These are phyloP conservation scores for Suillus subalutaceus DNA, from an alignment of 768 basidiomycete genomes.

Conservation along the genomic window DNA sequence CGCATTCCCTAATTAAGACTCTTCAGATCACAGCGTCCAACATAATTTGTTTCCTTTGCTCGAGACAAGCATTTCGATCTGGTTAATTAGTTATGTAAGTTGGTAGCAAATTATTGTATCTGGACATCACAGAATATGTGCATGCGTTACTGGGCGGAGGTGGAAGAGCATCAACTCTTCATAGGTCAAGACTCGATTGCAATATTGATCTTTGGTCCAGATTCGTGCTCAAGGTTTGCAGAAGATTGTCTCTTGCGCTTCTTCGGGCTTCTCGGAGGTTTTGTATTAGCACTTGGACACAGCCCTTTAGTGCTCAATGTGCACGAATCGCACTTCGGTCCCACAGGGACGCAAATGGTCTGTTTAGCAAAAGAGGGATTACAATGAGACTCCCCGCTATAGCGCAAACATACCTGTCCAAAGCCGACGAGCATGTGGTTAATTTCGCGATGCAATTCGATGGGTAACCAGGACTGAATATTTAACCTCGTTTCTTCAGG, in stretches of 20 bases:
- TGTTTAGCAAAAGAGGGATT: conserved; percentile 26
- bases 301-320: conserved; percentile 54
- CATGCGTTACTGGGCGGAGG: too few species aligned
- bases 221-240: conserved; percentile 5
- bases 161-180: not conserved
- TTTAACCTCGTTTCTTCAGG: conserved; percentile 88
- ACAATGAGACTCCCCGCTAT: not conserved
- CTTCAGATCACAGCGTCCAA: not conserved
- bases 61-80: not conserved
- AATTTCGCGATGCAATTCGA: conserved; percentile 71
- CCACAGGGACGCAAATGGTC: conserved; percentile 69
- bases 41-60: not conserved
- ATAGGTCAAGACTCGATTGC: conserved; percentile 30
- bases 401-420: conserved; percentile 60
- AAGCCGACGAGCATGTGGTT: conserved; percentile 85
- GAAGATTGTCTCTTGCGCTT: conserved; percentile 13
- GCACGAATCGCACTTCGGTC: conserved; percentile 68
- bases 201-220: conserved; percentile 44
- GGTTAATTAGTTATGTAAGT: not conserved
- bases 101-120: not conserved
- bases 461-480: conserved; percentile 83
- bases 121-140: not conserved
- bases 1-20: not conserved
- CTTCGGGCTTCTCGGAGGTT: conserved; percentile 20
- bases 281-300: conserved; percentile 67